Evolutionary conservation across 441 rosid genomes (phyloP).

Genomic region (Euphorbia schlechtendalii): DNA sequence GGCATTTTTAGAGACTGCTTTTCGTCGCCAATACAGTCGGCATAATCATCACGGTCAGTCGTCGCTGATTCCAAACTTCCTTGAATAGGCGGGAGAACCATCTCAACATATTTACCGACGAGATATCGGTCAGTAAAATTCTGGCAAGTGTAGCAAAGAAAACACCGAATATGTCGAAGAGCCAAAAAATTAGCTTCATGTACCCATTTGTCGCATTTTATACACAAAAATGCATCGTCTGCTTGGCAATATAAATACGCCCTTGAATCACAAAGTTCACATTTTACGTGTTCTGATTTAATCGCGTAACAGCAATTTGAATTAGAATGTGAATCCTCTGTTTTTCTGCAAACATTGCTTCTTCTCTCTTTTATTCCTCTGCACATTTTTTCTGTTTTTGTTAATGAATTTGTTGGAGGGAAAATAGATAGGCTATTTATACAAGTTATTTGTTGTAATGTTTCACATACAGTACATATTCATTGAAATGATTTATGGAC

Average conservation of each 20-base stretch:
- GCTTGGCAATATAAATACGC: constrained; percentile 76
- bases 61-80: too few species aligned
- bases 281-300: constrained; percentile 20
- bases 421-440: constrained; percentile 10
- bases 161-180: constrained; percentile 59
- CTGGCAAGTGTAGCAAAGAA: constrained; percentile 57
- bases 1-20: constrained; percentile 16
- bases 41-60: too few species aligned
- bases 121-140: constrained; percentile 50
- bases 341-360: constrained; percentile 11
- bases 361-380: constrained; percentile 33
- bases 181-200: constrained; percentile 81
- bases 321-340: background rate
- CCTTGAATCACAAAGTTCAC: constrained; percentile 55
- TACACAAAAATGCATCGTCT: constrained; percentile 66
- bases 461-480: background rate
- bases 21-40: constrained; percentile 17
- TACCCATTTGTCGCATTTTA: constrained; percentile 59
- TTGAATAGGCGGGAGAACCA: constrained; percentile 35
- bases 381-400: constrained; percentile 36
- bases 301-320: background rate
- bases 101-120: constrained; percentile 41
- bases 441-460: constrained; percentile 3
- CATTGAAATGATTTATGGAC: constrained; percentile 1
- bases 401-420: background rate